Percentiles rank a stretch among this genome's conserved stretches.
Conservation (phyloP, 495 filamentous ascomycete species). For the Penicillium diatomitis region DNA sequence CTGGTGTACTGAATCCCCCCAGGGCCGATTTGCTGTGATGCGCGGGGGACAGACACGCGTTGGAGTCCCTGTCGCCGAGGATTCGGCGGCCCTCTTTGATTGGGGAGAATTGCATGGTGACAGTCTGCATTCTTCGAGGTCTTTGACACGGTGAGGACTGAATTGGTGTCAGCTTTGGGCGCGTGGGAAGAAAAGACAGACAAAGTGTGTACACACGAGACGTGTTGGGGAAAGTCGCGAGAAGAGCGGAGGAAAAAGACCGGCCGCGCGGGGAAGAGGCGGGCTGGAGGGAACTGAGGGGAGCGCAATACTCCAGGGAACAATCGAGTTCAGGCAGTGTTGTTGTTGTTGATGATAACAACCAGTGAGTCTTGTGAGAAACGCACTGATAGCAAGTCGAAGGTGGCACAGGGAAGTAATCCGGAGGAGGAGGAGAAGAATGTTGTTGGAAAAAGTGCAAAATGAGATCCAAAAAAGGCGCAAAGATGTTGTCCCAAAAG, state of each 20-base stretch:
- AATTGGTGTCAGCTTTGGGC: neutral
- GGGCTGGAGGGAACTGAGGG: slow-evolving; percentile 1
- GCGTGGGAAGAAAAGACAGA: too few species aligned
- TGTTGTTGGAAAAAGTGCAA: neutral
- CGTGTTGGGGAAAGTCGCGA: too few species aligned
- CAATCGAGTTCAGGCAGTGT: neutral
- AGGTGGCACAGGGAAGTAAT: neutral
- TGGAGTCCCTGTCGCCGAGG: slow-evolving; percentile 36
- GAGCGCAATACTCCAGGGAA: neutral
- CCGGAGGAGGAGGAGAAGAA: neutral
- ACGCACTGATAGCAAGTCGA: neutral
- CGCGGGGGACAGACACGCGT: slow-evolving; percentile 38
- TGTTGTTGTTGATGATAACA: too few species aligned
- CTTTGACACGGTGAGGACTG: neutral
- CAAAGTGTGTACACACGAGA: too few species aligned
- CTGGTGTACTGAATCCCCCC: slow-evolving; percentile 17
- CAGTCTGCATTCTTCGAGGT: slow-evolving; percentile 16
- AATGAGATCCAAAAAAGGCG: neutral
- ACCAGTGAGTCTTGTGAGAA: too few species aligned
- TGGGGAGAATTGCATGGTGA: slow-evolving; percentile 24
- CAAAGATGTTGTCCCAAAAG: neutral
- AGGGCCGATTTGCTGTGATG: slow-evolving; percentile 19
- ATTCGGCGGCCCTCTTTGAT: slow-evolving; percentile 36
- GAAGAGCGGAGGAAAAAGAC: neutral
- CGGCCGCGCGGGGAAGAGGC: slow-evolving; percentile 8